Evolutionary conservation across 2,329 filamentous ascomycete genomes (phyloP).

Genomic region (Aspergillus sp.): DNA sequence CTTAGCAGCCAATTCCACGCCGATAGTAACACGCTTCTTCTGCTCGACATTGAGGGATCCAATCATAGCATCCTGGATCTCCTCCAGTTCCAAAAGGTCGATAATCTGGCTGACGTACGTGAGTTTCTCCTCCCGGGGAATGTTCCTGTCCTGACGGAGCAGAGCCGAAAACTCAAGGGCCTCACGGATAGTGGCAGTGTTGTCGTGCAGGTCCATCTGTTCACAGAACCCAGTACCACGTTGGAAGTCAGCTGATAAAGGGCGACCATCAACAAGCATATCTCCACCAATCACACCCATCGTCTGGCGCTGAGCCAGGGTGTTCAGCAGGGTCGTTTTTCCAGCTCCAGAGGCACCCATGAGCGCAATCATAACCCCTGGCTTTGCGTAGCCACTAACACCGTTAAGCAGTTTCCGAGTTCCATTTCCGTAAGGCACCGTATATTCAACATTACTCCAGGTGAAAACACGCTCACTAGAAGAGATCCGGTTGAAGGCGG

Average conservation of each 20-base stretch:
- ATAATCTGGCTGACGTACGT: slow-evolving; percentile 68
- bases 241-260: slow-evolving; percentile 64
- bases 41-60: slow-evolving; percentile 66
- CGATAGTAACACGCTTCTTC: slow-evolving; percentile 70
- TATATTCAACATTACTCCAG: slow-evolving; percentile 70
- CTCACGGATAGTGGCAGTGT: slow-evolving; percentile 64
- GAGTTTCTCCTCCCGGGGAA: slow-evolving; percentile 61
- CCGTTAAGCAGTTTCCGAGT: slow-evolving; percentile 64
- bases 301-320: slow-evolving; percentile 69
- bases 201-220: slow-evolving; percentile 71
- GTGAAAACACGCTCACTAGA: slow-evolving; percentile 67
- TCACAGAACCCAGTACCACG: slow-evolving; percentile 70
- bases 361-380: slow-evolving; percentile 74
- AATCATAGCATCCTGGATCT: slow-evolving; percentile 68
- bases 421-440: slow-evolving; percentile 59
- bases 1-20: slow-evolving; percentile 70
- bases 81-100: slow-evolving; percentile 62
- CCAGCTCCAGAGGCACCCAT: slow-evolving; percentile 81
- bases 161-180: slow-evolving; percentile 69
- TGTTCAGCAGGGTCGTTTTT: slow-evolving; percentile 81
- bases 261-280: slow-evolving; percentile 69
- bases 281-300: slow-evolving; percentile 65
- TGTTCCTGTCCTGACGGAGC: slow-evolving; percentile 58
- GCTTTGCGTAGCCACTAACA: slow-evolving; percentile 75
- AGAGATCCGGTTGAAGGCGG: slow-evolving; percentile 44